Percentiles rank a stretch among this genome's conserved stretches.
Conservation (phyloP, 345 rosid species). For the Sisymbrium irio region DNA sequence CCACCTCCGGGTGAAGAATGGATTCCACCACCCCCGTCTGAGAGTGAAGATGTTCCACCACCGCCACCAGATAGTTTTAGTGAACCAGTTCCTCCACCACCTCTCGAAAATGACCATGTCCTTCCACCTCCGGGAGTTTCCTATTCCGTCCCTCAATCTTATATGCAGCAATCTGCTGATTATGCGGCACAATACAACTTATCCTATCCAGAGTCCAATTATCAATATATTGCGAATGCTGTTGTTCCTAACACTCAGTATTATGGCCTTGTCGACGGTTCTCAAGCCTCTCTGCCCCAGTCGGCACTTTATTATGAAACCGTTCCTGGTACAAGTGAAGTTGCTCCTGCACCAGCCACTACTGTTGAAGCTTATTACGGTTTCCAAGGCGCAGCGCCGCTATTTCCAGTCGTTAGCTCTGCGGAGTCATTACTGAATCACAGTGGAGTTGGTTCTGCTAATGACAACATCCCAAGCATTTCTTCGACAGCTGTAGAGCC, state of each 20-base stretch:
- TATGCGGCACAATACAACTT: slow-evolving; percentile 53
- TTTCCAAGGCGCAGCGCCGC: slow-evolving; percentile 49
- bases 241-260: slow-evolving; percentile 45
- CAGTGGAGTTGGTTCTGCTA: slow-evolving; percentile 39
- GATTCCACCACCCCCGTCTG: slow-evolving; percentile 95
- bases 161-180: slow-evolving; percentile 49
- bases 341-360: slow-evolving; percentile 48
- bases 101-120: slow-evolving; percentile 49
- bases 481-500: slow-evolving; percentile 33
- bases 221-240: slow-evolving; percentile 52
- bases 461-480: slow-evolving; percentile 33
- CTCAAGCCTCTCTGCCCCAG: slow-evolving; percentile 56
- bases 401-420: slow-evolving; percentile 40
- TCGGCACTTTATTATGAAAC: slow-evolving; percentile 55
- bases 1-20: slow-evolving; percentile 82
- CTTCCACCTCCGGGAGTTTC: slow-evolving; percentile 56
- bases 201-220: slow-evolving; percentile 49
- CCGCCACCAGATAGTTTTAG: slow-evolving; percentile 78
- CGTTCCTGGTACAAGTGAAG: slow-evolving; percentile 56
- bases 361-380: slow-evolving; percentile 57
- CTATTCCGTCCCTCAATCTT: slow-evolving; percentile 43
- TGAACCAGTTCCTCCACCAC: slow-evolving; percentile 77
- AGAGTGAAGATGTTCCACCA: slow-evolving; percentile 72
- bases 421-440: slow-evolving; percentile 44
- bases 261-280: slow-evolving; percentile 64